Percentiles rank a stretch among this genome's conserved stretches.
Evolutionary conservation across 257 asterid species (phyloP).

Genomic region (Solanum dulcamara): DNA sequence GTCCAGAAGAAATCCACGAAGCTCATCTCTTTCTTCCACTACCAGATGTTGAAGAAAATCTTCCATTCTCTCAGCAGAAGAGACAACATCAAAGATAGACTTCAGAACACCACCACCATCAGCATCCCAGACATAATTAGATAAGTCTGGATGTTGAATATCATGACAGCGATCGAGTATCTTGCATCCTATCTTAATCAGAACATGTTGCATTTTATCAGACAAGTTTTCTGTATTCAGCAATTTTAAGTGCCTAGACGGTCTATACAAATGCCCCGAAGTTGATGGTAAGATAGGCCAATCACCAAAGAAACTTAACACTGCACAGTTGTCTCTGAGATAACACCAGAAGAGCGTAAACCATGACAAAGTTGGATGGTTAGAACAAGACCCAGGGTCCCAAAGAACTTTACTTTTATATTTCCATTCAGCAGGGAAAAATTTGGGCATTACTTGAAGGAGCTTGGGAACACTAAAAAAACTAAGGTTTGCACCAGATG

Average conservation of each 20-base stretch:
- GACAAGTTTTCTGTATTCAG: constrained; percentile 51
- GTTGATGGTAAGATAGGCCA: constrained; percentile 92
- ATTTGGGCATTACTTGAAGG: constrained; percentile 41
- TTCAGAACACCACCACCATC: constrained; percentile 70
- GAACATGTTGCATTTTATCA: constrained; percentile 49
- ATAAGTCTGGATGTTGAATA: constrained; percentile 60
- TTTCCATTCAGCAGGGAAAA: constrained; percentile 81
- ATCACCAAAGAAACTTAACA: constrained; percentile 61
- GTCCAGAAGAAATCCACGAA: constrained; percentile 65
- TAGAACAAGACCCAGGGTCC: constrained; percentile 50
- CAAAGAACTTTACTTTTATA: constrained; percentile 48
- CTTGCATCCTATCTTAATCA: constrained; percentile 76
- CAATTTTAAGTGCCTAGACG: constrained; percentile 47
- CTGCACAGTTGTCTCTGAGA: constrained; percentile 50
- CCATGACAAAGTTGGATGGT: constrained; percentile 69
- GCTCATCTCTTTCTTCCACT: constrained; percentile 76
- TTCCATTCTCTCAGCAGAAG: constrained; percentile 46
- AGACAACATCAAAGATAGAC: constrained; percentile 54
- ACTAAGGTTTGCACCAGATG: constrained; percentile 63
- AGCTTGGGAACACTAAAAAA: constrained; percentile 47
- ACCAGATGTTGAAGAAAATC: constrained; percentile 53
- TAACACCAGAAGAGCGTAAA: constrained; percentile 77
- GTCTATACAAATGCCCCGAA: constrained; percentile 67
- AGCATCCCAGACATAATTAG: constrained; percentile 50
- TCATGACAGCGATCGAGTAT: constrained; percentile 48